Evolutionary conservation across 768 basidiomycete species (phyloP).

Genomic region (Infundibulicybe gibba): DNA sequence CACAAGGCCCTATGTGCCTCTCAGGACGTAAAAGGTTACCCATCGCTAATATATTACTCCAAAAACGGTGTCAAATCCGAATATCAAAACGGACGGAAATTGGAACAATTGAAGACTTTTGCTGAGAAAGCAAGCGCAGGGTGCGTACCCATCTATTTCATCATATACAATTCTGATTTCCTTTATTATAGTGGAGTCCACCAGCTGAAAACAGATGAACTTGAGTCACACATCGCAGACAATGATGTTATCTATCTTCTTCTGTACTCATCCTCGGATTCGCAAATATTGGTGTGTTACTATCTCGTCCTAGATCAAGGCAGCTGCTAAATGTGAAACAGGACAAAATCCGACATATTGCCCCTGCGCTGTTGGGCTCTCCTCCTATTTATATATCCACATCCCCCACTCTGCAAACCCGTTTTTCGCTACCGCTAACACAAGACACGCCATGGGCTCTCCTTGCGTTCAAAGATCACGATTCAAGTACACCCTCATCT

Average conservation of each 20-base stretch:
- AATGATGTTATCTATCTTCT: constrained; percentile 50
- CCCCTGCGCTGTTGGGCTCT: constrained; percentile 41
- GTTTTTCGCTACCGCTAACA: constrained; percentile 27
- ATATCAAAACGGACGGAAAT: constrained; percentile 68
- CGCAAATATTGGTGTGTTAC: constrained; percentile 26
- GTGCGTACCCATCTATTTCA: constrained; percentile 42
- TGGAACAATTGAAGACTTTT: constrained; percentile 71
- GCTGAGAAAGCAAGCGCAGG: constrained; percentile 69
- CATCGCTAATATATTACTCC: constrained; percentile 72
- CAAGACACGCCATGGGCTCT: constrained; percentile 52
- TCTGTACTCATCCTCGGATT: constrained; percentile 43
- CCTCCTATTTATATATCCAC: constrained; percentile 41
- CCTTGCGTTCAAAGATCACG: constrained; percentile 63
- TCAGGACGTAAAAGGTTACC: constrained; percentile 76
- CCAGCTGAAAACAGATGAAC: constrained; percentile 31
- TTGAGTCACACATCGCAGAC: constrained; percentile 30
- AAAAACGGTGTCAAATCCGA: constrained; percentile 58
- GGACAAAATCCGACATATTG: constrained; percentile 32
- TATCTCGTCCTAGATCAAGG: background rate
- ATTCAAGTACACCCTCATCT: constrained; percentile 41
- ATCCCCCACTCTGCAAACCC: constrained; percentile 29
- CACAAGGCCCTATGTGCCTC: constrained; percentile 61
- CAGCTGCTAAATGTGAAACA: constrained; percentile 10
- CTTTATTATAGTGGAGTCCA: constrained; percentile 21
- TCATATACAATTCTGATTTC: background rate